Conservation (phyloP, 164 flowering plant species). For the Tetrastigma voinierianum region DNA sequence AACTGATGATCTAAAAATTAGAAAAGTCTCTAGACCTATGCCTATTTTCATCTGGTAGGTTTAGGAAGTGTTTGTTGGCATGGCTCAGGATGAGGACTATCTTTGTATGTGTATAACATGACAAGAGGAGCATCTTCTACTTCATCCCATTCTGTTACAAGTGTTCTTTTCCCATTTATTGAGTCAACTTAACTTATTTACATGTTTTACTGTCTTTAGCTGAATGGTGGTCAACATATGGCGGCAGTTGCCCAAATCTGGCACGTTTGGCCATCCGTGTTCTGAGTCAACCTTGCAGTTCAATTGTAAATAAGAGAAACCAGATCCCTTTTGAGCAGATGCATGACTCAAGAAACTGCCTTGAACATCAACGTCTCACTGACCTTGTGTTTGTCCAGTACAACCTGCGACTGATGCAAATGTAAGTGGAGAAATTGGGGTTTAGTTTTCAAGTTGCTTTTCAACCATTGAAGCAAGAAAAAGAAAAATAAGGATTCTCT, state of each 20-base stretch:
- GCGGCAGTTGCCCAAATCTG: conserved; percentile 87
- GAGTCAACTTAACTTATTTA: conserved; percentile 5
- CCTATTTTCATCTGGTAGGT: background rate
- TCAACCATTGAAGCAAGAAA: background rate
- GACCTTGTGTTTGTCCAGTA: conserved; percentile 72
- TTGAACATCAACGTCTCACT: conserved; percentile 66
- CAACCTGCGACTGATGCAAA: conserved; percentile 58
- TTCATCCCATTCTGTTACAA: background rate
- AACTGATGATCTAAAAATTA: background rate
- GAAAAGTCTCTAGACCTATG: background rate
- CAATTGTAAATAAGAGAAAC: conserved; percentile 31
- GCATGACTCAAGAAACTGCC: conserved; percentile 47
- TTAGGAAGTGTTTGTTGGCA: background rate
- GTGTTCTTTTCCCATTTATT: background rate
- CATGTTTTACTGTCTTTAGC: conserved; percentile 28
- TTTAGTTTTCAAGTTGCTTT: background rate
- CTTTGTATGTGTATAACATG: no score
- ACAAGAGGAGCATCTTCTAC: no score
- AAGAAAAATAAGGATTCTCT: background rate
- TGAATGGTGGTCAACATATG: conserved; percentile 97
- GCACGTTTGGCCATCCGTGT: conserved; percentile 71
- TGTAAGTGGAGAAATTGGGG: conserved; percentile 32
- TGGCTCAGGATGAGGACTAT: background rate
- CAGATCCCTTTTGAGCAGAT: conserved; percentile 44
- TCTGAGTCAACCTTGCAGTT: conserved; percentile 77